phyloP scores from a whole-genome alignment of 192 early-diverging fungal genomes.

The Coemansia pectinata region DNA sequence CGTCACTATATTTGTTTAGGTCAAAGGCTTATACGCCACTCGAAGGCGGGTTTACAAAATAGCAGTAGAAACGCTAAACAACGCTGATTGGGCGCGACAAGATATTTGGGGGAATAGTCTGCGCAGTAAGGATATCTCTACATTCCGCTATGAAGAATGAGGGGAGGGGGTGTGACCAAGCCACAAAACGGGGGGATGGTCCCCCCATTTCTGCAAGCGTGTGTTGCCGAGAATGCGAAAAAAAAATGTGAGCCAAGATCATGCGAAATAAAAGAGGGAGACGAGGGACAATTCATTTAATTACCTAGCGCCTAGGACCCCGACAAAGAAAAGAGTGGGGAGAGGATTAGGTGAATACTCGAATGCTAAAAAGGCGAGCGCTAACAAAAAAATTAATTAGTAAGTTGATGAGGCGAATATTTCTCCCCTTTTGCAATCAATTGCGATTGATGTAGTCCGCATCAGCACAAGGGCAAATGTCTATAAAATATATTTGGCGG shows the following conservation, averaged over 20 bases:
- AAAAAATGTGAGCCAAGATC: not conserved
- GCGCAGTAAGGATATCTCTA: slow-evolving; percentile 3
- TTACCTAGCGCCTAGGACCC: not conserved
- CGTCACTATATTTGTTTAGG: not conserved
- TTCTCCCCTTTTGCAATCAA: not conserved
- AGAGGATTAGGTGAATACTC: not conserved
- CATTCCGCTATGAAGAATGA: not conserved
- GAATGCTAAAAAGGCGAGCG: not conserved
- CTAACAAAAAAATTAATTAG: not conserved
- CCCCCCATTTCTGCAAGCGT: not conserved
- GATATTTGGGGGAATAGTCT: not conserved
- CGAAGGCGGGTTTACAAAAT: too few species aligned
- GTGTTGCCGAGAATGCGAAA: slow-evolving; percentile 1
- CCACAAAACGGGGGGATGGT: not conserved
- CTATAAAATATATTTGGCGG: not conserved
- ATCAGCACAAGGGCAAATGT: not conserved
- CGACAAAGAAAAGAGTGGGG: not conserved
- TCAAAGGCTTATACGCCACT: not conserved
- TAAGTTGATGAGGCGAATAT: not conserved
- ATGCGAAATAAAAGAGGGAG: not conserved
- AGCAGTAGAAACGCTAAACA: not conserved
- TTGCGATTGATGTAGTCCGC: not conserved
- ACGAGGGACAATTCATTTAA: not conserved
- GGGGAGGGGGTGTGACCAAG: not conserved
- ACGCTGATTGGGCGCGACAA: not conserved